phyloP scores from a whole-genome alignment of 164 flowering plant species.

The Stephania japonica region DNA sequence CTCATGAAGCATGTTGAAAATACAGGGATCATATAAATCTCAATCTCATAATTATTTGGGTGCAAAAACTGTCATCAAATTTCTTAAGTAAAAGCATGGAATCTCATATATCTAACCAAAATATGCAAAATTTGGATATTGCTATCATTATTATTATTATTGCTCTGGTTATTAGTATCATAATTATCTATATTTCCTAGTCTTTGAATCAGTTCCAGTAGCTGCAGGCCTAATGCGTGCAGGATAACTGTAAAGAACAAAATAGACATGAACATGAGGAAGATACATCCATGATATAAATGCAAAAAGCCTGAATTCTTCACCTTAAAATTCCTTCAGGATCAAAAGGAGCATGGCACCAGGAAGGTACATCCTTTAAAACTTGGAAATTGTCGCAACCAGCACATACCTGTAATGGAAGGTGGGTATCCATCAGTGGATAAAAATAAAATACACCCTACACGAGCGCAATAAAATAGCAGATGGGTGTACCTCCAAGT shows the following conservation, averaged over 20 bases:
- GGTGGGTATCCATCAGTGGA: constrained; percentile 3
- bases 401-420: constrained; percentile 45
- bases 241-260: too few relatives aligned
- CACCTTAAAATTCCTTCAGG: constrained; percentile 84
- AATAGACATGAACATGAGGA: not conserved
- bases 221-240: too few relatives aligned
- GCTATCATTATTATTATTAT: too few relatives aligned
- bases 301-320: not conserved
- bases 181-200: too few relatives aligned
- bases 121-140: too few relatives aligned
- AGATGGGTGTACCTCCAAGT: constrained; percentile 42
- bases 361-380: constrained; percentile 43
- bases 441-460: constrained; percentile 2
- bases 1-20: not conserved
- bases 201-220: too few relatives aligned
- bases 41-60: too few relatives aligned
- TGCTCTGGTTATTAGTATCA: too few relatives aligned
- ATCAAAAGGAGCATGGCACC: constrained; percentile 79
- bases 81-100: too few relatives aligned
- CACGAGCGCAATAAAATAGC: not conserved
- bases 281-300: not conserved
- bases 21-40: not conserved
- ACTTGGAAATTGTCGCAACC: constrained; percentile 27
- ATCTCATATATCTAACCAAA: too few relatives aligned
- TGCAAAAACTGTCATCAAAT: too few relatives aligned